Evolutionary conservation across 306 rosid genomes (phyloP).

Genomic region (Adenanthera pavonina): DNA sequence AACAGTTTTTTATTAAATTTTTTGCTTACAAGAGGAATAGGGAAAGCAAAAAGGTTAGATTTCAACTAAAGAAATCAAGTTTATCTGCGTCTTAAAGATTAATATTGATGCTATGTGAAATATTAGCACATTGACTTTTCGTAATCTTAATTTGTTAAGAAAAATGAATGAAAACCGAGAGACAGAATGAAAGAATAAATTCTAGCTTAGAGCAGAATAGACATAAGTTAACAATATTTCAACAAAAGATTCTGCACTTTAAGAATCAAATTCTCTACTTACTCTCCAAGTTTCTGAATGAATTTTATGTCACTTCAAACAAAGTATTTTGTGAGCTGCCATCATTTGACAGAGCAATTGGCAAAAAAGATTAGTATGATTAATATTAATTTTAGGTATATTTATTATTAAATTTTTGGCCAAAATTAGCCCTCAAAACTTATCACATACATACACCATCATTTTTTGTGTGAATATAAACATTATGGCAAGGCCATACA

Average conservation of each 20-base stretch:
- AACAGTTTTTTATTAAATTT: too few relatives aligned
- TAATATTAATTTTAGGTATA: too few relatives aligned
- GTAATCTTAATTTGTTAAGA: background rate
- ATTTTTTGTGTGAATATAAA: too few relatives aligned
- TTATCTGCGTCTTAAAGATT: background rate
- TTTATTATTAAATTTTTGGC: too few relatives aligned
- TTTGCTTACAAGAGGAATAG: too few relatives aligned
- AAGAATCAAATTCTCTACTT: background rate
- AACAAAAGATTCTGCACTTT: background rate
- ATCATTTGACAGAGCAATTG: background rate
- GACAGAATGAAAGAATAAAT: background rate
- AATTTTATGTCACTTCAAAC: background rate
- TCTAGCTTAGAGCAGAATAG: too few relatives aligned
- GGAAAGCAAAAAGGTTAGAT: background rate
- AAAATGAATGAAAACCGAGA: too few relatives aligned
- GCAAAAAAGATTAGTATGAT: too few relatives aligned
- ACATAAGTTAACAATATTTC: background rate
- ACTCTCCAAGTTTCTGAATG: background rate
- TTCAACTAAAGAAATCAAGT: background rate
- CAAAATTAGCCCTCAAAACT: too few relatives aligned
- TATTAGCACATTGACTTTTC: background rate
- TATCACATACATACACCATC: too few relatives aligned
- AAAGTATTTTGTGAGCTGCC: background rate
- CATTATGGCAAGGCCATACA: too few relatives aligned
- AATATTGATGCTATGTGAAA: background rate